phyloP scores from a whole-genome alignment of 2,329 filamentous ascomycete species.

The Epichloe hybrida region DNA sequence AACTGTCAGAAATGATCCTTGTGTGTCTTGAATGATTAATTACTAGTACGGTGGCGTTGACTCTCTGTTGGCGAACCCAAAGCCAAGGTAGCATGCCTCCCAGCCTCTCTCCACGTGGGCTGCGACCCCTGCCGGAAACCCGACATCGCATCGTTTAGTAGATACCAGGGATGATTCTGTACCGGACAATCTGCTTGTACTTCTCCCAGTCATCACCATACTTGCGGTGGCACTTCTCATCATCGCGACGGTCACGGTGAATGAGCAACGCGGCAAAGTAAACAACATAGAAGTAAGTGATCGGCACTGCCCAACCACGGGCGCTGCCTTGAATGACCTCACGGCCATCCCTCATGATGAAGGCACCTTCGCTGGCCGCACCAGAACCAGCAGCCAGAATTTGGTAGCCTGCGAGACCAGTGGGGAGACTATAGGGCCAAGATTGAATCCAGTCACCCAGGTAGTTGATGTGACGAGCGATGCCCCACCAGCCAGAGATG shows the following conservation, averaged over 20 bases:
- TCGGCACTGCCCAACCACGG: conserved; percentile 68
- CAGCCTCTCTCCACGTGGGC: too few species aligned
- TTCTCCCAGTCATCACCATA: conserved; percentile 87
- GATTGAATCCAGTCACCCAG: conserved; percentile 89
- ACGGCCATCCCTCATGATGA: conserved; percentile 44
- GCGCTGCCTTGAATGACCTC: conserved; percentile 59
- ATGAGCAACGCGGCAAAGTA: conserved; percentile 83
- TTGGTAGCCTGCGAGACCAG: conserved; percentile 69
- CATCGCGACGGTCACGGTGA: conserved; percentile 76
- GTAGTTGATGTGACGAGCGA: conserved; percentile 89
- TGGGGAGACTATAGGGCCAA: conserved; percentile 82
- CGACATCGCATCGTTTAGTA: conserved; percentile 39
- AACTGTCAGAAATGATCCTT: too few species aligned
- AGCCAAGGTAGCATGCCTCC: too few species aligned
- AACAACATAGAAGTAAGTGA: conserved; percentile 89
- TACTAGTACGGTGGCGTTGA: too few species aligned
- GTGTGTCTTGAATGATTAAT: too few species aligned
- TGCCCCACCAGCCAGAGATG: conserved; percentile 85
- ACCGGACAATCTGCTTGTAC: conserved; percentile 73
- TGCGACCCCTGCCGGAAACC: too few species aligned
- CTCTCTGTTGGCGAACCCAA: too few species aligned
- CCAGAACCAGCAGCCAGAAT: conserved; percentile 44
- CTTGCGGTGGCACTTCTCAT: conserved; percentile 81
- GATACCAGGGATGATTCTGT: conserved; percentile 69
- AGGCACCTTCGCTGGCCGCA: conserved; percentile 35